Evolutionary conservation across 495 filamentous ascomycete species (phyloP).

Genomic region (Pyronema omphalodes): DNA sequence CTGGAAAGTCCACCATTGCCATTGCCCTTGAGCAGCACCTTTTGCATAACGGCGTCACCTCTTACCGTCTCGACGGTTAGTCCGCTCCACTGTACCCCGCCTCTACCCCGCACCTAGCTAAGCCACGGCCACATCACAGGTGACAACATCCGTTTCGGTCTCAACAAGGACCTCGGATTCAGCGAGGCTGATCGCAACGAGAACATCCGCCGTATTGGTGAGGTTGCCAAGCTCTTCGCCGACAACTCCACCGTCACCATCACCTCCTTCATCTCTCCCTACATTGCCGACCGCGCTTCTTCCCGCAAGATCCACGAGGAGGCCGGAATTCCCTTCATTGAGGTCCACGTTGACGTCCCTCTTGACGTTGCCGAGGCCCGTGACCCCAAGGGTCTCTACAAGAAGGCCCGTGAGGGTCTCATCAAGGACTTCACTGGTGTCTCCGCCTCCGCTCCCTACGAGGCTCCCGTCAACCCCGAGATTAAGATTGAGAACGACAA

Average conservation of each 20-base stretch:
- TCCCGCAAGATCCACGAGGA: conserved; percentile 62
- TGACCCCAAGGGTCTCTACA: conserved; percentile 93
- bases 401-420: conserved; percentile 79
- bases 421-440: conserved; percentile 98
- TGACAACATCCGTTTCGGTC: conserved; percentile 94
- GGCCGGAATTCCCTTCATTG: conserved; percentile 59
- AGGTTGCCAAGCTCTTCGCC: conserved; percentile 91
- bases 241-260: conserved; percentile 73
- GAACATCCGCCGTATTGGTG: conserved; percentile 90
- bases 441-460: conserved; percentile 60
- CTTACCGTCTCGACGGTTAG: conserved; percentile 71
- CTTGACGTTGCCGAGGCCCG: conserved; percentile 81
- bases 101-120: not conserved
- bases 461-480: conserved; percentile 72
- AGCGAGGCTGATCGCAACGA: conserved; percentile 82
- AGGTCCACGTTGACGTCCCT: conserved; percentile 77
- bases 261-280: conserved; percentile 94
- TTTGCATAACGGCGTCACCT: conserved; percentile 58
- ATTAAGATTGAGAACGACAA: conserved; percentile 63
- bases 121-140: conserved; percentile 23
- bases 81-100: not conserved
- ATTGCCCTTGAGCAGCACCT: conserved; percentile 92
- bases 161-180: conserved; percentile 95
- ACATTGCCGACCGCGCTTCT: conserved; percentile 62
- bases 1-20: conserved; percentile 89